Percentiles rank a stretch among this genome's conserved stretches.
Conservation (phyloP, 2,329 filamentous ascomycete species). For the Trichoderma aggressivum region DNA sequence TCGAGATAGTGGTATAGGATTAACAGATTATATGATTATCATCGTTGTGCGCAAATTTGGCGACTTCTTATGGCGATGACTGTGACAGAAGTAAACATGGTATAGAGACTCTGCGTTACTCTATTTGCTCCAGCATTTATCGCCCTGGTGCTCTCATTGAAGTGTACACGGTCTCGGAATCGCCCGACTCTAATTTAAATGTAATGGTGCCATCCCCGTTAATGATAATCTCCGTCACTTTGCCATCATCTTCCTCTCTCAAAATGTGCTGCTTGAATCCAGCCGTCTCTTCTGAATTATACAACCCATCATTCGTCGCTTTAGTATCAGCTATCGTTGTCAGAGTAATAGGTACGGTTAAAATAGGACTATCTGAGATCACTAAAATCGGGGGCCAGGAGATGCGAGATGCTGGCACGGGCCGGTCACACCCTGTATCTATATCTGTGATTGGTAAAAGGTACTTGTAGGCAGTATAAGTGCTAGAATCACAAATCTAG, state of each 20-base stretch:
- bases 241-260: neutral
- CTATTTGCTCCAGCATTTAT: neutral
- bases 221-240: neutral
- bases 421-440: neutral
- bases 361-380: neutral
- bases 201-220: neutral
- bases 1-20: neutral
- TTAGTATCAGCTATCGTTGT: neutral
- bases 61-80: neutral
- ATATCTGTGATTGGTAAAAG: neutral
- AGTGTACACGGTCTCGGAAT: neutral
- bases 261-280: neutral
- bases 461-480: neutral
- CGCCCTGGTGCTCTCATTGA: neutral
- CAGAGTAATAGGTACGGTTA: neutral
- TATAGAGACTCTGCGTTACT: neutral
- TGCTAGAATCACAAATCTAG: neutral
- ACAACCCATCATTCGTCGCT: neutral
- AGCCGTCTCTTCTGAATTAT: neutral
- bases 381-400: no score
- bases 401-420: neutral
- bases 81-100: no score
- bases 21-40: neutral
- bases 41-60: neutral
- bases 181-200: neutral